A percentile compares a stretch with the other conserved stretches of the same genome.
These are phyloP conservation scores for Avicennia marina DNA, from an alignment of 257 asterid genomes.

Conservation along the genomic window DNA sequence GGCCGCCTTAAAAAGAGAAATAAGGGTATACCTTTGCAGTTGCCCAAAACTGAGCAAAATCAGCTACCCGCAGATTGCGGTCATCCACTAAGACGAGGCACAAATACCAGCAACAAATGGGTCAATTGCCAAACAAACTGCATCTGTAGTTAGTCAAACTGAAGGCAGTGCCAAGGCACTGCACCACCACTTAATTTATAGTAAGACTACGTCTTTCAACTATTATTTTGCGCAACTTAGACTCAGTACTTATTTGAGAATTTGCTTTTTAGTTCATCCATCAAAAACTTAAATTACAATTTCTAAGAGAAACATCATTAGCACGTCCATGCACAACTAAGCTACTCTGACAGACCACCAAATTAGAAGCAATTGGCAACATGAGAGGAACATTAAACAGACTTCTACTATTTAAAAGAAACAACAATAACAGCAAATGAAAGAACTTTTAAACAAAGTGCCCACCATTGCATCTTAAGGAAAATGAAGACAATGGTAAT, in stretches of 20 bases:
- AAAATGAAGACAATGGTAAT: slow-evolving; percentile 18
- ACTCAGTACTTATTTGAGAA: slow-evolving; percentile 21
- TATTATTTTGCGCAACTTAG: slow-evolving; percentile 36
- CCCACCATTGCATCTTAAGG: slow-evolving; percentile 23
- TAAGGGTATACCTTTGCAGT: slow-evolving; percentile 96
- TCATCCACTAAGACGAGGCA: slow-evolving; percentile 99
- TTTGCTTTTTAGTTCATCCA: slow-evolving; percentile 26
- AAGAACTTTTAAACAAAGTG: slow-evolving; percentile 7
- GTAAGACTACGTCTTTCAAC: slow-evolving; percentile 38
- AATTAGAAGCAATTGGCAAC: slow-evolving; percentile 22
- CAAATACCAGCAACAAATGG: slow-evolving; percentile 96
- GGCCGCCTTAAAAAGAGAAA: slow-evolving; percentile 53
- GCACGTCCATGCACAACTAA: slow-evolving; percentile 16
- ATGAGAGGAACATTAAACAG: slow-evolving; percentile 17
- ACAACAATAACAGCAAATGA: slow-evolving; percentile 3
- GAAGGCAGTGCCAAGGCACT: slow-evolving; percentile 80
- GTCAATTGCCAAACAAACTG: slow-evolving; percentile 95
- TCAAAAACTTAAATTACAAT: slow-evolving; percentile 18
- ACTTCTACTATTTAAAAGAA: slow-evolving; percentile 18
- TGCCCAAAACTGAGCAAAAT: slow-evolving; percentile 99
- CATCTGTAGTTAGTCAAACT: slow-evolving; percentile 89
- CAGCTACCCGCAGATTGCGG: slow-evolving; percentile 99
- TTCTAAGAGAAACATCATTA: slow-evolving; percentile 22
- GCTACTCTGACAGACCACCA: slow-evolving; percentile 22
- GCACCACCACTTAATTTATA: slow-evolving; percentile 74